phyloP scores from a whole-genome alignment of 805 yeast species.

The Cyberlindnera nakhonratchasimensis region DNA sequence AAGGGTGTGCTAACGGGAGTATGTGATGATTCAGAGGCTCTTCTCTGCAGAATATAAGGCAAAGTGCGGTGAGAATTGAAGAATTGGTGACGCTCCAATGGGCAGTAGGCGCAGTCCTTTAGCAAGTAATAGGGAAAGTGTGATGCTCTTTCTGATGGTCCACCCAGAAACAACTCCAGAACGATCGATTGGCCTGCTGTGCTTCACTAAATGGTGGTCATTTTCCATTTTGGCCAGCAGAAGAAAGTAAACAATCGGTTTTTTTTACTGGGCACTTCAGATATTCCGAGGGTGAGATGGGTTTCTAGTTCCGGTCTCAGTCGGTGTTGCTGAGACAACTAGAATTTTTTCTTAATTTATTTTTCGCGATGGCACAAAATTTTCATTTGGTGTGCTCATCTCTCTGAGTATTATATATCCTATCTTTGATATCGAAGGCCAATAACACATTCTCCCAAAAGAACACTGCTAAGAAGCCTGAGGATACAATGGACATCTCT shows the following conservation, averaged over 20 bases:
- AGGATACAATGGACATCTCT: slow-evolving; percentile 78
- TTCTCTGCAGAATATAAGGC: no score
- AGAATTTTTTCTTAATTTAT: slow-evolving; percentile 3
- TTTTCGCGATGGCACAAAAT: slow-evolving; percentile 13
- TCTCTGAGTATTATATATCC: not conserved
- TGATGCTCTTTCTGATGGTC: not conserved
- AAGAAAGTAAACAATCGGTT: slow-evolving; percentile 8
- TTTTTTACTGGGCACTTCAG: not conserved
- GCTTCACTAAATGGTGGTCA: no score
- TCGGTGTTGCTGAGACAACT: not conserved
- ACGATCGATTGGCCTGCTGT: no score
- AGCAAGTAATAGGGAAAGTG: not conserved
- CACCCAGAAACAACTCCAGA: not conserved
- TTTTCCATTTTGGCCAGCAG: no score
- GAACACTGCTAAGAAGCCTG: not conserved
- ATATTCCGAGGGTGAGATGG: slow-evolving; percentile 3
- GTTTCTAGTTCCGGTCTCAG: no score
- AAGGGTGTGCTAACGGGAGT: not conserved
- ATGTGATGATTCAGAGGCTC: not conserved
- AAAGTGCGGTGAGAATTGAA: not conserved
- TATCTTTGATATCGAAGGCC: no score
- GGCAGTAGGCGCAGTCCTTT: not conserved
- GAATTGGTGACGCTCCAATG: not conserved
- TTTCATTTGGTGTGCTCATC: slow-evolving; percentile 10
- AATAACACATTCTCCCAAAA: no score